These are phyloP conservation scores for Acanthamoeba royreba DNA, from an alignment of 208 protist species.

Conservation along the genomic window DNA sequence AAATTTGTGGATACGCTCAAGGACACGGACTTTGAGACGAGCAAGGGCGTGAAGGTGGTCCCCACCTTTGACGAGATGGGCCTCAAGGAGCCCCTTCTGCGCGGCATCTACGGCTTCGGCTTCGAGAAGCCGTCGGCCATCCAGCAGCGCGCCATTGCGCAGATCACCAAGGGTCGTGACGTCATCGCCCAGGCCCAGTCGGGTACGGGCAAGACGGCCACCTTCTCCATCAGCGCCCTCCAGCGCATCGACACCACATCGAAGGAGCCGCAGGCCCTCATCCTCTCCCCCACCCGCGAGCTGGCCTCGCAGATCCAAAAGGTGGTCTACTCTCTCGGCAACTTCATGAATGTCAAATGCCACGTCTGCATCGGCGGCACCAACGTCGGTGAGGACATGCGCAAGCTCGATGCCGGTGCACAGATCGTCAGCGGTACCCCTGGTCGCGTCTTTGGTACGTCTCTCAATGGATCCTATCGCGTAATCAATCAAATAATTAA, in stretches of 20 bases:
- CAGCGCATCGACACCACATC: conserved; percentile 88
- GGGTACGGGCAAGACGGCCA: conserved; percentile 98
- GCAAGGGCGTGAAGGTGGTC: conserved; percentile 33
- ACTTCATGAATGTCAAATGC: conserved; percentile 89
- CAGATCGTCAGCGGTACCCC: conserved; percentile 96
- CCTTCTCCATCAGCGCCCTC: conserved; percentile 90
- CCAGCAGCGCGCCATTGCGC: conserved; percentile 95
- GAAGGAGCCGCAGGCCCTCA: conserved; percentile 89
- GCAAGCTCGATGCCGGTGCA: conserved; percentile 66
- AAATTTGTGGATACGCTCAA: not conserved
- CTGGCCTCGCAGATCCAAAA: conserved; percentile 93
- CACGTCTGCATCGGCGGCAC: conserved; percentile 91
- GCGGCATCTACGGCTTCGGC: conserved; percentile 71
- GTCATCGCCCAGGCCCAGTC: conserved; percentile 98
- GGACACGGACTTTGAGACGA: not conserved
- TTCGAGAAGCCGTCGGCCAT: conserved; percentile 97
- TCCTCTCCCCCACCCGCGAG: conserved; percentile 95
- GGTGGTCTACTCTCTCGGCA: conserved; percentile 88
- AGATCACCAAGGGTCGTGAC: conserved; percentile 88
- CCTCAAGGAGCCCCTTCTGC: conserved; percentile 56
- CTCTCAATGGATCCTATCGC: not conserved
- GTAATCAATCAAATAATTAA: not conserved
- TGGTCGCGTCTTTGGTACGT: conserved; percentile 89
- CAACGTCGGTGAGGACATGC: conserved; percentile 93
- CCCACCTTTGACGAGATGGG: conserved; percentile 78